Evolutionary conservation across 2,329 filamentous ascomycete species (phyloP), one percentile per base, ranked within the genome.

Genomic region (Botrytis tulipae): DNA sequence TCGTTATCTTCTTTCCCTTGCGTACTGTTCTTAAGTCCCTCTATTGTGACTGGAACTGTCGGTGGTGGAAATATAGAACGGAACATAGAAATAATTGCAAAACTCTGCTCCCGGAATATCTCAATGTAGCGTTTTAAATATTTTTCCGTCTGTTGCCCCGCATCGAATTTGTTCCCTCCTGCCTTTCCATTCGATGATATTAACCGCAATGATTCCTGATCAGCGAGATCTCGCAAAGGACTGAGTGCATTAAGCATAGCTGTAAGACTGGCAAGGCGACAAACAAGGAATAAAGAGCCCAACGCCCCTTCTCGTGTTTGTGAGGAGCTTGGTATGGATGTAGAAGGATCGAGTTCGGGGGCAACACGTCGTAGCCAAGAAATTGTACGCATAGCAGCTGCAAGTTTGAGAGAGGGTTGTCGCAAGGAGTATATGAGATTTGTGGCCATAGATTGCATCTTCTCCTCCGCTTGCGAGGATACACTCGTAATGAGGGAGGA

Each of bases 41-140:
- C 75, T 66, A 67, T 77, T 74, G 22, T 75, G 68, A 35, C 63
- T 3, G 73, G 66, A 1, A 75, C 62, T 18, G 74, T 70, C 25
- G 77, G 42, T 22, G 88, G 86, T 0, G 92, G 90, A 79, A 97
- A 97, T 72, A 98, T 94, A 79, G 92, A 96, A 79, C 91, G 93
- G 82, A 97, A 98, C 87, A 98, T 94, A 74, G 94, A 97, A 42
- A 98, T 90, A 74, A 98, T 97, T 61, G 92, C 93, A 82, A 99
- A 99, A 81, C 93, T 97, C 82, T 99, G 96, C 83, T 99, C 96
- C 70, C 96, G 92, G 82, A 98, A 98, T 42, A 99, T 94, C 81
- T 99, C 96, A 78, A 99, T 93, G 82, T 97, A 99, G 66, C 95
- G 89, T 82, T 98, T 99, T 61, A 99, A 84, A 79, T 94, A 99